A percentile compares a stretch with the other conserved stretches of the same genome.
Conservation (phyloP, 2,329 filamentous ascomycete species). For the Westerdykella aurantiaca region DNA sequence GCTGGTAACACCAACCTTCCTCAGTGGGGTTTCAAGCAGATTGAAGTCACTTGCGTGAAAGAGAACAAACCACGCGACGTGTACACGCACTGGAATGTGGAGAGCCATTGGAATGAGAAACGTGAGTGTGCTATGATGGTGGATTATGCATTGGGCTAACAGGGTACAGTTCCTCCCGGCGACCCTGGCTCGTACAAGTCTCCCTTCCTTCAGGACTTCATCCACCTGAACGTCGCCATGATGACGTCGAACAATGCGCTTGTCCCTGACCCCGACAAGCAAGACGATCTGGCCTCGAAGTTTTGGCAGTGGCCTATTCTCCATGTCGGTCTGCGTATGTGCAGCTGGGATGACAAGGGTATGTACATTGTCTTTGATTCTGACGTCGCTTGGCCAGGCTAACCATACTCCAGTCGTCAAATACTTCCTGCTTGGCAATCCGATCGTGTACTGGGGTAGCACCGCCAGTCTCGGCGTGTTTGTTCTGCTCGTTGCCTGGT, state of each 20-base stretch:
- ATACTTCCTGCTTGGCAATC: constrained; percentile 97
- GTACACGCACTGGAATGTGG: constrained; percentile 98
- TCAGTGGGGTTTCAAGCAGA: constrained; percentile 99
- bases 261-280: constrained; percentile 96
- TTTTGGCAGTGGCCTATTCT: constrained; percentile 99
- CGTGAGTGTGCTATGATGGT: constrained; percentile 52
- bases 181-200: constrained; percentile 92
- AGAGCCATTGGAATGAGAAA: constrained; percentile 89
- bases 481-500: constrained; percentile 69
- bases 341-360: constrained; percentile 88
- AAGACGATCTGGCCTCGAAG: constrained; percentile 91
- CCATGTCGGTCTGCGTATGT: constrained; percentile 95
- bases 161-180: constrained; percentile 67
- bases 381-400: constrained; percentile 4
- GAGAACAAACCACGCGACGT: constrained; percentile 86
- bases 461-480: constrained; percentile 73
- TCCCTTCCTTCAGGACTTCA: constrained; percentile 94
- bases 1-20: constrained; percentile 94
- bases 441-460: constrained; percentile 90
- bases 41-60: constrained; percentile 93
- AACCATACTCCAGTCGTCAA: constrained; percentile 58
- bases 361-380: constrained; percentile 12
- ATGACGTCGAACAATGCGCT: constrained; percentile 99
- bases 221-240: constrained; percentile 98
- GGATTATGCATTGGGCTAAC: constrained; percentile 23